Base-by-base conservation (phyloP, 441 rosid genomes). In the Euphorbia corollata region DNA sequence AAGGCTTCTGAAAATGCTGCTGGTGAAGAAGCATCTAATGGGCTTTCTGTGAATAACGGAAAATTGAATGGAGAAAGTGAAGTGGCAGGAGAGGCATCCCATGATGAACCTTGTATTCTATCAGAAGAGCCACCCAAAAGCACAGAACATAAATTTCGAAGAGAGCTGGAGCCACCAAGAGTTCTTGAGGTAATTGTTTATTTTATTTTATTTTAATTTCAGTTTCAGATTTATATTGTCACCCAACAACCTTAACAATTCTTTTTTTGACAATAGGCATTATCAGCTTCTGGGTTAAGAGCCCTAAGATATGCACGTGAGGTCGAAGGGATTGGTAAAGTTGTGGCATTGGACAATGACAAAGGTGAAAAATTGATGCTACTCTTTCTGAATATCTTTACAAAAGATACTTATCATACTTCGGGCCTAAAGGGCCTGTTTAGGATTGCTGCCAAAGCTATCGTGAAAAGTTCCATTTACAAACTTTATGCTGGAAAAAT, bases 311-410 rank as follows among this genome's bases (percentile, higher is more conserved):
- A 93, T 79, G 96, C 93, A 64, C 85, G 83, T 70, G 99, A 93
- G 79, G 81, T 93, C 36, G 96, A 87, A 76, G 97, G 88, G 72
- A 83, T 93, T 70, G 89, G 96, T 77, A 90, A 87, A 81, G 96
- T 93, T 70, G 91, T 93, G 75, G 97, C 99, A 64, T 77, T 91
- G 68, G 99, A 93, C 77, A 93, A 93, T 77, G 99, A 93, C 69
- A 80, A 87, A 81, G 97, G 99, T 89, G 72, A 34, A 43, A 55
- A 34, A 45, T 27, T 27, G 48, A 63, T 59, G 55, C 63, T 53
- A 54, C 36, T 66, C 54, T 56, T 70, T 58, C 60, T 38, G n/a
- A n/a, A n/a, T n/a, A n/a, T n/a, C n/a, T n/a, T n/a, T n/a, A n/a
- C n/a, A n/a, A n/a, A n/a, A n/a, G n/a, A n/a, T n/a, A n/a, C n/a